Evolutionary conservation across 2,329 filamentous ascomycete genomes (phyloP).

Genomic region (Arthrobotrys megalospora): DNA sequence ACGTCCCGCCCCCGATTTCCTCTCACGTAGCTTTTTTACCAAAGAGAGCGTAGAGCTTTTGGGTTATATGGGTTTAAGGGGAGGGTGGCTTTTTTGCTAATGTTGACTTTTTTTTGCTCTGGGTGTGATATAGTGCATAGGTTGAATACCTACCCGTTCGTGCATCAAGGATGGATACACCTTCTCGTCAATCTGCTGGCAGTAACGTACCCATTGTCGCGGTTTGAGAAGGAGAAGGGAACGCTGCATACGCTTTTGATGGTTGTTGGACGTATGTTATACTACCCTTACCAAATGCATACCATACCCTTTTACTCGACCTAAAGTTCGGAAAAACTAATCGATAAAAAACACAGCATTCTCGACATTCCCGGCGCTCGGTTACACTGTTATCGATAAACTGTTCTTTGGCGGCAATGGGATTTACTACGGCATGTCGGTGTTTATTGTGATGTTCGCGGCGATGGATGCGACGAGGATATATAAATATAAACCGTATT

Average conservation of each 20-base stretch:
- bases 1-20: background rate
- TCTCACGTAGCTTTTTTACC: background rate
- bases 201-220: conserved; percentile 87
- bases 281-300: background rate
- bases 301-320: background rate
- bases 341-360: conserved; percentile 73
- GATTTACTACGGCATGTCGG: conserved; percentile 71
- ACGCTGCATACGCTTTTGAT: conserved; percentile 88
- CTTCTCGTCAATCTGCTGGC: conserved; percentile 83
- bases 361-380: conserved; percentile 83
- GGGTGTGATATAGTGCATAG: conserved; percentile 79
- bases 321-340: too few relatives aligned
- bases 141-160: conserved; percentile 90
- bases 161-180: conserved; percentile 87
- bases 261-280: conserved; percentile 86
- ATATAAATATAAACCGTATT: conserved; percentile 80
- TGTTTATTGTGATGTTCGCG: conserved; percentile 90
- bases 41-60: background rate
- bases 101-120: background rate
- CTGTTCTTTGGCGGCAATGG: conserved; percentile 74
- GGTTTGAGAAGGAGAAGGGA: conserved; percentile 93
- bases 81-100: conserved; percentile 5
- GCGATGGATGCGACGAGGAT: conserved; percentile 88
- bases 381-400: conserved; percentile 85
- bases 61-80: background rate